Conservation (phyloP, 2,329 filamentous ascomycete genomes). For the Fusarium sp. region DNA sequence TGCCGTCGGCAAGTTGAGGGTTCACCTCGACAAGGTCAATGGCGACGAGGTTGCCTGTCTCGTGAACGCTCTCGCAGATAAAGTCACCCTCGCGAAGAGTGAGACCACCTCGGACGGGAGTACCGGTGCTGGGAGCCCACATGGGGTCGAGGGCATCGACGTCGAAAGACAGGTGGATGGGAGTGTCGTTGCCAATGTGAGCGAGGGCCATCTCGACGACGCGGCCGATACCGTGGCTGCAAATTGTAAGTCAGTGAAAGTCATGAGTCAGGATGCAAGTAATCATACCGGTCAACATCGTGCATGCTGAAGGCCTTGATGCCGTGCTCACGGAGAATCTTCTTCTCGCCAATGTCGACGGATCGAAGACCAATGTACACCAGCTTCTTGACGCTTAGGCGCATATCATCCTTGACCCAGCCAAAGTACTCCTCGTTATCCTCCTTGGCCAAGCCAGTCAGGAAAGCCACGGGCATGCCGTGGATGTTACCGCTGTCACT, state of each 20-base stretch:
- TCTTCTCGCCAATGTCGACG: slow-evolving; percentile 94
- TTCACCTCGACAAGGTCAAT: slow-evolving; percentile 90
- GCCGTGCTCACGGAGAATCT: slow-evolving; percentile 86
- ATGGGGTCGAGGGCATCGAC: slow-evolving; percentile 96
- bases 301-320: slow-evolving; percentile 99
- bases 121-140: slow-evolving; percentile 97
- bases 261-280: not conserved
- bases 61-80: slow-evolving; percentile 90
- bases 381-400: slow-evolving; percentile 82
- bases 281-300: slow-evolving; percentile 86
- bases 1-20: slow-evolving; percentile 75
- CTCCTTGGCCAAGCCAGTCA: slow-evolving; percentile 87
- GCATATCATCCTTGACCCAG: slow-evolving; percentile 84
- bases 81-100: slow-evolving; percentile 97
- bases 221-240: slow-evolving; percentile 89
- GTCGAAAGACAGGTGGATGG: slow-evolving; percentile 97
- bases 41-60: slow-evolving; percentile 83
- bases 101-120: slow-evolving; percentile 91
- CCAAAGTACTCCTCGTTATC: slow-evolving; percentile 86
- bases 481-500: slow-evolving; percentile 95
- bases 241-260: slow-evolving; percentile 18
- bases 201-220: slow-evolving; percentile 99
- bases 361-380: slow-evolving; percentile 98
- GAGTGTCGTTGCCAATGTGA: slow-evolving; percentile 93
- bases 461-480: slow-evolving; percentile 96